These are phyloP conservation scores for Hypericum perforatum DNA, from an alignment of 345 rosid genomes.

Conservation along the genomic window DNA sequence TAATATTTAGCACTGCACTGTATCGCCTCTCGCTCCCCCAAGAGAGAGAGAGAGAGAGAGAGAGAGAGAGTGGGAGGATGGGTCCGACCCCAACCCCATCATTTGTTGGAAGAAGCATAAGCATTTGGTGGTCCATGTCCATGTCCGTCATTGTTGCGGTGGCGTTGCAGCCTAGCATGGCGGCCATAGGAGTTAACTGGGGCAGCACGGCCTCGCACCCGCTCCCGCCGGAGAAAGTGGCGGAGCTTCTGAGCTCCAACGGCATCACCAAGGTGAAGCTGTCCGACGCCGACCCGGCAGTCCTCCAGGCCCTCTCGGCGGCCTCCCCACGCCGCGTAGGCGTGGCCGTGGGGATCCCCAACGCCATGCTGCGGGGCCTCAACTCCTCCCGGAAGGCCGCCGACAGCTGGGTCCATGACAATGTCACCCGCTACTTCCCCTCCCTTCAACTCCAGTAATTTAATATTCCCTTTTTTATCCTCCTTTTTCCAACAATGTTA, in stretches of 20 bases:
- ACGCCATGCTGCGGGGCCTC: conserved; percentile 47
- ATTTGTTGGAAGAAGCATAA: too few relatives aligned
- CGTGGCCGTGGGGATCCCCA: conserved; percentile 64
- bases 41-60: too few relatives aligned
- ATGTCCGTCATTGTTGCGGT: too few relatives aligned
- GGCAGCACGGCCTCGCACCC: conserved; percentile 73
- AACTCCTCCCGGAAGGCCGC: conserved; percentile 74
- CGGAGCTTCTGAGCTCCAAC: conserved; percentile 81
- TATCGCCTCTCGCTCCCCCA: too few relatives aligned
- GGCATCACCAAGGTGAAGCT: conserved; percentile 60
- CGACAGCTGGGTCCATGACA: conserved; percentile 86
- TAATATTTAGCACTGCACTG: too few relatives aligned
- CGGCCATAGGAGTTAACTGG: conserved; percentile 71
- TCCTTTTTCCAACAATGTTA: background rate
- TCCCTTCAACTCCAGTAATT: conserved; percentile 57
- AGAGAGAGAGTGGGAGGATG: too few relatives aligned
- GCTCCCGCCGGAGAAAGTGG: conserved; percentile 64
- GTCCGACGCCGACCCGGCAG: conserved; percentile 66
- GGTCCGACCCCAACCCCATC: too few relatives aligned
- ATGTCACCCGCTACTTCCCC: conserved; percentile 79
- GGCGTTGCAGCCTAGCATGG: background rate
- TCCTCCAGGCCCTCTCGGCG: conserved; percentile 64
- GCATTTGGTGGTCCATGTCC: too few relatives aligned
- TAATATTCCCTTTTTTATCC: conserved; percentile 3
- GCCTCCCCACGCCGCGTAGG: conserved; percentile 34